phyloP scores from a whole-genome alignment of 495 filamentous ascomycete genomes.

The Hypoxylon rickii region DNA sequence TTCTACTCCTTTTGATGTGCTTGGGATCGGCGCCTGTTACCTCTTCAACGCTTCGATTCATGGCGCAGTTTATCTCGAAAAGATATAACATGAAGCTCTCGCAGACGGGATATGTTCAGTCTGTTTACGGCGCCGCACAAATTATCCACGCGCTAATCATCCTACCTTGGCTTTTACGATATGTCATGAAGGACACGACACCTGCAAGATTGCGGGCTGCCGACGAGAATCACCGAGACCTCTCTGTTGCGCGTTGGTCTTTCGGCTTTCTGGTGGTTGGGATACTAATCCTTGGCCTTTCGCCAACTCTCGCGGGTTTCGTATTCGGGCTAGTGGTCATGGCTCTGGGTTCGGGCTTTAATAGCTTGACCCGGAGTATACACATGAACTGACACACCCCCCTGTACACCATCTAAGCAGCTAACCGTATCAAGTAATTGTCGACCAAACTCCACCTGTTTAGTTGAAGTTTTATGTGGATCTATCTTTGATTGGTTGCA shows the following conservation, averaged over 20 bases:
- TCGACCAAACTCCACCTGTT: too few species aligned
- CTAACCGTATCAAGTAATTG: too few species aligned
- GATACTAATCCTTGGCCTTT: constrained; percentile 40
- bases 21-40: constrained; percentile 28
- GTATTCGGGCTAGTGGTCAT: constrained; percentile 39
- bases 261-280: constrained; percentile 53
- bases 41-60: constrained; percentile 23
- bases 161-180: constrained; percentile 31
- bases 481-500: too few species aligned
- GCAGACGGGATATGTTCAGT: constrained; percentile 36
- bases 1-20: constrained; percentile 34
- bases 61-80: constrained; percentile 38
- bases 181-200: constrained; percentile 18
- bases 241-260: constrained; percentile 56
- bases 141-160: constrained; percentile 24
- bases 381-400: too few species aligned
- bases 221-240: constrained; percentile 50
- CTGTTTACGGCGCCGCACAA: constrained; percentile 28
- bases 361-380: constrained; percentile 45
- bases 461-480: too few species aligned
- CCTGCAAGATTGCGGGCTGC: constrained; percentile 20
- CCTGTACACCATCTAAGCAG: too few species aligned
- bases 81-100: constrained; percentile 34
- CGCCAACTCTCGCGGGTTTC: constrained; percentile 33
- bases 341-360: constrained; percentile 39